phyloP scores from a whole-genome alignment of 768 basidiomycete species.

The Lentinula sp. region DNA sequence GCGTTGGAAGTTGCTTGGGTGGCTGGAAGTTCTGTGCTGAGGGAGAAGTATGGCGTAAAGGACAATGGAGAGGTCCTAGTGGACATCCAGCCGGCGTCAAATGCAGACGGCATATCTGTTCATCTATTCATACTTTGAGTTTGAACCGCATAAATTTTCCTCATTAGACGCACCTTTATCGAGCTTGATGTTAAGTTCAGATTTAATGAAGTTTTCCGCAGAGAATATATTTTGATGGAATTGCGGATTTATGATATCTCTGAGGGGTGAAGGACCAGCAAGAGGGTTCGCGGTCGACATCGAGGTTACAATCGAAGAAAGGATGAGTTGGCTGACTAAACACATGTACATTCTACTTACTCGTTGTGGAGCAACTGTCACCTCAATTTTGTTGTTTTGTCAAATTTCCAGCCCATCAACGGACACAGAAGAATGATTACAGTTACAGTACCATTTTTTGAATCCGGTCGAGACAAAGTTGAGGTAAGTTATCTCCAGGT shows the following conservation, averaged over 20 bases:
- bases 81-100: conserved; percentile 84
- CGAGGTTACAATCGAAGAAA: conserved; percentile 5
- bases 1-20: conserved; percentile 72
- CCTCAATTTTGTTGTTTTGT: too few species aligned
- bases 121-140: conserved; percentile 46
- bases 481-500: too few species aligned
- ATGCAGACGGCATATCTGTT: conserved; percentile 87
- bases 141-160: not conserved
- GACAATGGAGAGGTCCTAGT: conserved; percentile 87
- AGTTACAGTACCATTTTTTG: too few species aligned
- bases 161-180: conserved; percentile 69
- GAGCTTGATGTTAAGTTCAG: conserved; percentile 78
- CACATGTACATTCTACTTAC: too few species aligned
- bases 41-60: conserved; percentile 85
- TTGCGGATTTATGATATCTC: conserved; percentile 78
- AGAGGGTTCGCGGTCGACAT: conserved; percentile 45
- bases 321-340: not conserved
- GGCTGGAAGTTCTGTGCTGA: conserved; percentile 88
- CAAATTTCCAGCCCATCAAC: too few species aligned
- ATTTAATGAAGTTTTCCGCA: conserved; percentile 77
- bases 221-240: conserved; percentile 92
- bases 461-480: too few species aligned
- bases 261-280: conserved; percentile 49
- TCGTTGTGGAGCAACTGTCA: too few species aligned
- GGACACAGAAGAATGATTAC: too few species aligned